Percentiles rank a stretch among this genome's conserved stretches.
Conservation (phyloP, 306 rosid genomes). For the Adenanthera pavonina region DNA sequence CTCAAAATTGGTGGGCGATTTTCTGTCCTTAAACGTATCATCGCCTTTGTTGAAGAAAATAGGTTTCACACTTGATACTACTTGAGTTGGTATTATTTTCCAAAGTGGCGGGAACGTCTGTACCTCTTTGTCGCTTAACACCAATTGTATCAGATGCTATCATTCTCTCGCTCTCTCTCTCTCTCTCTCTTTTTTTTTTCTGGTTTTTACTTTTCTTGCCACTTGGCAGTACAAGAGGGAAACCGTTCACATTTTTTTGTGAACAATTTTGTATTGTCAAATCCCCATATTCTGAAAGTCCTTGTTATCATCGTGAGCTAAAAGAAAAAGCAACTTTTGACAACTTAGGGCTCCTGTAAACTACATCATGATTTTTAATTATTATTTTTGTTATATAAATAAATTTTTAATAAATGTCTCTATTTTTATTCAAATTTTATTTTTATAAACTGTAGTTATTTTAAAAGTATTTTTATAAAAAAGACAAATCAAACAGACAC, state of each 20-base stretch:
- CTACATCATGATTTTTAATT: no score
- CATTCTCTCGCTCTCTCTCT: neutral
- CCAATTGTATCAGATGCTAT: neutral
- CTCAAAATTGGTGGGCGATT: slow-evolving; percentile 3
- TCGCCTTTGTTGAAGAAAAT: neutral
- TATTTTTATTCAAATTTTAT: no score
- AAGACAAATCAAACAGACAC: no score
- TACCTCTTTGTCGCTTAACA: neutral
- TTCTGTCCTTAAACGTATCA: neutral
- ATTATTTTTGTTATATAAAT: no score
- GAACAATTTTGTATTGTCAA: neutral
- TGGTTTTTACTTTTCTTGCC: neutral
- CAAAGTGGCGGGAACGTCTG: neutral
- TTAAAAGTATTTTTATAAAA: no score
- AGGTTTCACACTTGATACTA: neutral
- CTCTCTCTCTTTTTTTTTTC: no score
- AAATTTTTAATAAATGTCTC: no score
- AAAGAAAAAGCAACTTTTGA: neutral
- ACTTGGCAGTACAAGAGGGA: neutral
- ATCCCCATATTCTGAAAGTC: neutral
- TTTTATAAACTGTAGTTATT: no score
- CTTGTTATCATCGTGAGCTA: neutral
- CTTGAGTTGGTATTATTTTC: neutral
- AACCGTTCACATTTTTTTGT: neutral
- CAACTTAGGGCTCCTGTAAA: no score